Conservation (phyloP, 2,329 filamentous ascomycete species). For the Metarhizium brunneum region DNA sequence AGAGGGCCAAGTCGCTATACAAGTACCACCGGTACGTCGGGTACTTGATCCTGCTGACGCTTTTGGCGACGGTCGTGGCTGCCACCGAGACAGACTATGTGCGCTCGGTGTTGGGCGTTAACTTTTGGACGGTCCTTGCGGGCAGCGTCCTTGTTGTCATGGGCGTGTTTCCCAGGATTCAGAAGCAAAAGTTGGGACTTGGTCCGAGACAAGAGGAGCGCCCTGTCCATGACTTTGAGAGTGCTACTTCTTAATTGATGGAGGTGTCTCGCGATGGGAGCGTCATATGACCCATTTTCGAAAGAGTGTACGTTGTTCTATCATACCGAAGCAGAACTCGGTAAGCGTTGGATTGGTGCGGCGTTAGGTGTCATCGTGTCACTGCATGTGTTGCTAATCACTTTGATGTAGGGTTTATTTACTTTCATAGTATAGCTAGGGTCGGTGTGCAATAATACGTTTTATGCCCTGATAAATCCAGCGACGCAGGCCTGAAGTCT, state of each 20-base stretch:
- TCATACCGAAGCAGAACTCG: too few species aligned
- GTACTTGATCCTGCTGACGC: conserved; percentile 61
- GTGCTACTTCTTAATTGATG: not conserved
- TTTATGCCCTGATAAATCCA: too few species aligned
- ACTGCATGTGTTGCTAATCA: too few species aligned
- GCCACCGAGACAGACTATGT: conserved; percentile 74
- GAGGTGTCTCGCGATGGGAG: too few species aligned
- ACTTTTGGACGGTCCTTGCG: conserved; percentile 67
- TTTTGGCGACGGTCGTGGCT: conserved; percentile 64
- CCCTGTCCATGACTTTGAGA: not conserved
- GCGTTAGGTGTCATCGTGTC: not conserved
- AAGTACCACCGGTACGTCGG: conserved; percentile 80
- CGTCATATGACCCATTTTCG: too few species aligned
- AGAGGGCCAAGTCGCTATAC: conserved; percentile 73
- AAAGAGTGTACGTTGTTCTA: too few species aligned
- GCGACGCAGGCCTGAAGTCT: too few species aligned
- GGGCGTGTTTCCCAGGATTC: conserved; percentile 70
- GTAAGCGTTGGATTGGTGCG: not conserved
- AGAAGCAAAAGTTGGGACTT: conserved; percentile 55
- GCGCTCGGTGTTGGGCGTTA: conserved; percentile 56
- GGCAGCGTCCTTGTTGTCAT: conserved; percentile 55
- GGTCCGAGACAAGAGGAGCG: not conserved
- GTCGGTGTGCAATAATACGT: too few species aligned
- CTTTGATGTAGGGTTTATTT: too few species aligned
- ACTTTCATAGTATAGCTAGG: too few species aligned